A percentile compares a stretch with the other conserved stretches of the same genome.
Evolutionary conservation across 2,329 filamentous ascomycete species (phyloP).

Genomic region (Sporothrix globosa): DNA sequence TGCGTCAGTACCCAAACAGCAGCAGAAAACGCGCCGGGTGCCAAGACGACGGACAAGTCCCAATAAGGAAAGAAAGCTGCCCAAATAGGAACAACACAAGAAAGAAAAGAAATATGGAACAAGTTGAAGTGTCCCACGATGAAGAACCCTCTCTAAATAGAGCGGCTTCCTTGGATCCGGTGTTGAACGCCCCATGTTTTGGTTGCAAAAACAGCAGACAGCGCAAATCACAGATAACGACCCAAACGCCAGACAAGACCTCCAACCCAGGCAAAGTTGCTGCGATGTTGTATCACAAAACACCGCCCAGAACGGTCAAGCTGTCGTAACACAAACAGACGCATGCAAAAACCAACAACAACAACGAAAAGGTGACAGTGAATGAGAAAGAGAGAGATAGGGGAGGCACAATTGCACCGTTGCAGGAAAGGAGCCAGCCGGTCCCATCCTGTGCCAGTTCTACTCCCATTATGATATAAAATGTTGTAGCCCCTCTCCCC

Average conservation of each 20-base stretch:
- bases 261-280: conserved; percentile 47
- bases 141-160: conserved; percentile 54
- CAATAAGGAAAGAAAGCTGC: conserved; percentile 3
- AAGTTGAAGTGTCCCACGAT: conserved; percentile 68
- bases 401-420: neutral
- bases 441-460: neutral
- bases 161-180: conserved; percentile 63
- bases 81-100: conserved; percentile 37
- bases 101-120: conserved; percentile 51
- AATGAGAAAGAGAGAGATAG: neutral
- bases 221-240: conserved; percentile 66
- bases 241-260: conserved; percentile 53
- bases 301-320: conserved; percentile 43
- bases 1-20: neutral
- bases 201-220: conserved; percentile 81
- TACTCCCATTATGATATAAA: neutral
- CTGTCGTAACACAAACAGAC: conserved; percentile 27
- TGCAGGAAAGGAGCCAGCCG: neutral
- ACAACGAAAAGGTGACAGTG: conserved; percentile 27
- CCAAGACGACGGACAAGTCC: neutral
- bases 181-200: conserved; percentile 82
- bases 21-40: neutral
- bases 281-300: conserved; percentile 75
- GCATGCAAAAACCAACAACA: conserved; percentile 29
- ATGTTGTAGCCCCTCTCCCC: neutral